Conservation (phyloP, 805 yeast genomes). For the Suhomyces xylopsoci region DNA sequence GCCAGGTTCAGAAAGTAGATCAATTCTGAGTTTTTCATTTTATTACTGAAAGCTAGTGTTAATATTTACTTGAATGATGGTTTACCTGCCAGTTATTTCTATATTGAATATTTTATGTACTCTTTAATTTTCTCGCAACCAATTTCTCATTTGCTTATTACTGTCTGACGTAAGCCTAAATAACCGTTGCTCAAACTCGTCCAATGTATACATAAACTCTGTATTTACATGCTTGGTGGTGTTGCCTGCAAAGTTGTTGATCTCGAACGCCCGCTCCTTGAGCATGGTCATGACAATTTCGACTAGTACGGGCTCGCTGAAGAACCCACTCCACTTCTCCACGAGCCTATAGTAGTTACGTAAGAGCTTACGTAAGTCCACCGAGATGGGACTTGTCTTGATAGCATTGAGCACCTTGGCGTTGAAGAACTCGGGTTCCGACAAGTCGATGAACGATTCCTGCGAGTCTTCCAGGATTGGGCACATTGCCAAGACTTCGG, state of each 20-base stretch:
- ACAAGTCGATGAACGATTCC: conserved; percentile 60
- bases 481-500: conserved; percentile 63
- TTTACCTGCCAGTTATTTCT: no score
- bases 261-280: conserved; percentile 62
- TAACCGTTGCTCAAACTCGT: conserved; percentile 68
- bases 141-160: conserved; percentile 34
- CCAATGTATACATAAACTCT: conserved; percentile 63
- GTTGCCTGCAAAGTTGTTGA: conserved; percentile 67
- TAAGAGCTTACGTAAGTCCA: conserved; percentile 65
- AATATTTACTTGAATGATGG: no score
- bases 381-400: conserved; percentile 60
- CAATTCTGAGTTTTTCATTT: no score
- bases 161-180: conserved; percentile 54
- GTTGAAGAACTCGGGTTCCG: conserved; percentile 68
- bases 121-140: conserved; percentile 24
- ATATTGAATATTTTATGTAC: no score
- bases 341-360: conserved; percentile 69
- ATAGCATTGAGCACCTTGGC: conserved; percentile 74
- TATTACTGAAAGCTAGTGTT: no score
- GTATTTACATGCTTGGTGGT: conserved; percentile 46
- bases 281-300: conserved; percentile 51
- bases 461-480: conserved; percentile 31
- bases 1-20: no score
- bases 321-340: conserved; percentile 74
- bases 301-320: conserved; percentile 61